phyloP scores from a whole-genome alignment of 2,329 filamentous ascomycete species.

The Penicillium digitatum region DNA sequence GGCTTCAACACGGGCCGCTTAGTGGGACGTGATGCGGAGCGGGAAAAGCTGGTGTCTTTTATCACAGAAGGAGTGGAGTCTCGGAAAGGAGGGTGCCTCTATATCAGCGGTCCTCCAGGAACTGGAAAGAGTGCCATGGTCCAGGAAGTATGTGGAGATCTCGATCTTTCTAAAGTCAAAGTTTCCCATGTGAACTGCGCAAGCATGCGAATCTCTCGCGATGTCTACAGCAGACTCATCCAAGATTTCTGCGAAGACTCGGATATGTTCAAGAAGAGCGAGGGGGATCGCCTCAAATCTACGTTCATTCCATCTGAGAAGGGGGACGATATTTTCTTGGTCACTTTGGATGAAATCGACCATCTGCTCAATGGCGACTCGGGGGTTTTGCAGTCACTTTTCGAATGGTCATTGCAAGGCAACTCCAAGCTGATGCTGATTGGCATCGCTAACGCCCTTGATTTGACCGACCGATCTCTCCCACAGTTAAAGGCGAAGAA shows the following conservation, averaged over 20 bases:
- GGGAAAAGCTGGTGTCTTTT: constrained; percentile 64
- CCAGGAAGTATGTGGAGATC: constrained; percentile 66
- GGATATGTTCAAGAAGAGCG: constrained; percentile 62
- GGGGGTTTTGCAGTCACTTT: constrained; percentile 86
- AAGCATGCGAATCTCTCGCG: constrained; percentile 83
- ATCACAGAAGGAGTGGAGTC: constrained; percentile 60
- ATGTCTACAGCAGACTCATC: constrained; percentile 76
- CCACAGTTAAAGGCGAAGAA: constrained; percentile 90
- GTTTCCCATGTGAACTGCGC: constrained; percentile 92
- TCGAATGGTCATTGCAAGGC: constrained; percentile 88
- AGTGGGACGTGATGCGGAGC: constrained; percentile 70
- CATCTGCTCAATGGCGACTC: constrained; percentile 84
- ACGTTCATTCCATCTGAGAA: constrained; percentile 64
- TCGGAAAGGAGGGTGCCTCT: constrained; percentile 72
- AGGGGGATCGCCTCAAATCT: constrained; percentile 63
- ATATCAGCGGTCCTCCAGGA: constrained; percentile 91
- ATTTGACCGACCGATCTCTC: constrained; percentile 90
- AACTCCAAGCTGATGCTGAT: constrained; percentile 77
- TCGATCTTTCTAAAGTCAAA: constrained; percentile 55
- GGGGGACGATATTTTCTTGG: constrained; percentile 61
- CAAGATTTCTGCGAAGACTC: constrained; percentile 63
- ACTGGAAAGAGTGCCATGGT: constrained; percentile 97
- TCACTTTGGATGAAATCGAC: constrained; percentile 92
- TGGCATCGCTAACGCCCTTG: constrained; percentile 92
- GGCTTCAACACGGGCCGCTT: constrained; percentile 70